Base-by-base conservation (phyloP, 2,329 filamentous ascomycete genomes). In the Colletotrichum echinochloae region DNA sequence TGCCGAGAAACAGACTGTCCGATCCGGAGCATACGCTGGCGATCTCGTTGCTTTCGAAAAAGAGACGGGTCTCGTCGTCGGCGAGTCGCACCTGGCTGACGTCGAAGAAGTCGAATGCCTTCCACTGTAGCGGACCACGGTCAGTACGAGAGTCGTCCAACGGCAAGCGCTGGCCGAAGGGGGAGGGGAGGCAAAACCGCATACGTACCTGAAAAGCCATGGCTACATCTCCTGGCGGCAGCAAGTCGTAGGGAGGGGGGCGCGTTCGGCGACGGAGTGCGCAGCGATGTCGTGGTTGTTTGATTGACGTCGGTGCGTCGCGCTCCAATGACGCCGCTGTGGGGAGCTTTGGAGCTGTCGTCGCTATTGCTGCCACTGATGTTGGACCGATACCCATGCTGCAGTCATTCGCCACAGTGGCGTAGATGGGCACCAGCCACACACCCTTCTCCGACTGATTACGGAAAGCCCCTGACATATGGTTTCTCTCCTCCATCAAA, bases 51-150 rank as follows among this genome's bases (percentile, higher is more conserved):
- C 93, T 92, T 81, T 95, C 92, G 84, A 97, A 92, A 78, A 94
- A 87, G 78, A 90, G 88, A 75, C 90, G 90, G 79, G 90, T 92
- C 79, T 97, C 94, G 77, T 92, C 91, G 80, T 97, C 92, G 75
- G 88, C 88, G 77, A 95, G 87, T 78, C 92, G 90, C 81, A 98
- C 91, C 79, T 93, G 91, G 79, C 90, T 90, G 81, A 97, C 94
- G 83, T 98, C 94, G 89, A 99, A 98, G 91, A 99, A 99, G 87
- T 97, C 95, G 86, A 99, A 99, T 76, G 92, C 91, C 92, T 98
- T 98, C 95, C 96, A 98, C 95, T 97, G 75, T 28, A 12, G 11
- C 18, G 72, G 72, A 66, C 30, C 30, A 37, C 33, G 35, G 28
- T 72, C 33, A 71, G 61, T 59, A 26, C 5, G 33, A 9, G 54